Evolutionary conservation across 192 early-diverging fungal species (phyloP).

Genomic region (Lobulomyces angularis): DNA sequence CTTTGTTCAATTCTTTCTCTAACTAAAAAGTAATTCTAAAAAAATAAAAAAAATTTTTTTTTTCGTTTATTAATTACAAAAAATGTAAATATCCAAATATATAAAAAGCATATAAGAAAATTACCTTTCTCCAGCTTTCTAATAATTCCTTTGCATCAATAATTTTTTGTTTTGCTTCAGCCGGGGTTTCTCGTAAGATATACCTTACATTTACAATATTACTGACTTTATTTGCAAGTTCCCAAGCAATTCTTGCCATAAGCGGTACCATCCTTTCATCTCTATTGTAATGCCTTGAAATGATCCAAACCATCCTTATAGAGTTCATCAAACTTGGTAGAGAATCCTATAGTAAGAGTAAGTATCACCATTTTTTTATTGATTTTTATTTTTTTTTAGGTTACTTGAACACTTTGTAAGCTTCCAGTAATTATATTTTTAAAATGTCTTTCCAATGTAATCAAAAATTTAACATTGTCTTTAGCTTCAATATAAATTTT

Average conservation of each 20-base stretch:
- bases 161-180: constrained; percentile 42
- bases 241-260: constrained; percentile 49
- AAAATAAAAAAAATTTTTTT: neutral
- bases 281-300: constrained; percentile 51
- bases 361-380: neutral
- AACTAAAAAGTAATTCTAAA: constrained; percentile 42
- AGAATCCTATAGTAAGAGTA: constrained; percentile 27
- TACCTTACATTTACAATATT: constrained; percentile 42
- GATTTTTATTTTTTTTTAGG: too few species aligned
- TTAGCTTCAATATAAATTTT: constrained; percentile 51
- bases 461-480: constrained; percentile 55
- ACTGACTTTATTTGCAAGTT: constrained; percentile 44
- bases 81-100: constrained; percentile 2
- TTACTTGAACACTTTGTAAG: constrained; percentile 32
- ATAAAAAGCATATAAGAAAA: constrained; percentile 2
- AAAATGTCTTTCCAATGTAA: constrained; percentile 49
- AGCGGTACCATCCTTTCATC: constrained; percentile 56
- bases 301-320: constrained; percentile 58
- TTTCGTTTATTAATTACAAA: neutral
- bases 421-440: constrained; percentile 45
- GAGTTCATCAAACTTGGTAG: constrained; percentile 44
- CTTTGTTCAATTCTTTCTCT: constrained; percentile 50
- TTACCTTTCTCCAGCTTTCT: constrained; percentile 42
- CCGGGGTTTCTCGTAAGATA: constrained; percentile 36
- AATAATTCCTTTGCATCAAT: constrained; percentile 39